Evolutionary conservation across 148 eudicot genomes (phyloP), one percentile per base, ranked within the genome.

Genomic region (Fagopyrum esculentum): DNA sequence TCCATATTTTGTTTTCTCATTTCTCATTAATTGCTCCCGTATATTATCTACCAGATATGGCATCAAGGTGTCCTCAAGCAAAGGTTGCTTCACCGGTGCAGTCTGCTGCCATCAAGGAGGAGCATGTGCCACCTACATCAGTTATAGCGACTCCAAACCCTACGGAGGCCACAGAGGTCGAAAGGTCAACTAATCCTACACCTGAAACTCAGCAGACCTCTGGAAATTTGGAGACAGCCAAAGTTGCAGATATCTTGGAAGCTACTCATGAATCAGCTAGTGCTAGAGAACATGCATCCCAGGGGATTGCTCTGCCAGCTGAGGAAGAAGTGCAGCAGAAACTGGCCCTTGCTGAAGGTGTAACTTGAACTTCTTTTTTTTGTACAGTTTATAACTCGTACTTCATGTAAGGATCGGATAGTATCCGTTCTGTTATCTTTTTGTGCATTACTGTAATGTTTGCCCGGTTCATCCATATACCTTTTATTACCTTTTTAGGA

Each of bases 261-360:
- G 89, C 91, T 70, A 84, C 86, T 44, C 86, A 78, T 45, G 89
- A 84, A 73, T 87, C 87, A 17, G 63, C 74, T 61, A 80, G 80
- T 79, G 75, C 76, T 45, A 89, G 75, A 82, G 86, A 87, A 80
- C 83, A 85, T 54, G 86, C 80, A n/a, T 83, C 91, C 9, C 89
- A 78, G 73, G 86, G 87, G 40, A 77, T 81, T 75, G 86, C 85
- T 75, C 83, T 75, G 54, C 73, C 82, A 61, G 77, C 73, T 61
- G 88, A 86, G 77, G 88, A 86, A 81, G 84, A 84, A 61, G 87
- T 81, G 51, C 91, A 85, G 82, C 86, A 86, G 77, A 84, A 82
- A 16, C 73, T 77, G 48, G 73, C 81, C 74, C 83, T 82, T 17
- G 89, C 35, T 26, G 47, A 74, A 74, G 60, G 61, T 54, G 63